phyloP scores from a whole-genome alignment of 1,139 yeast species.

The Geotrichum restrictum region DNA sequence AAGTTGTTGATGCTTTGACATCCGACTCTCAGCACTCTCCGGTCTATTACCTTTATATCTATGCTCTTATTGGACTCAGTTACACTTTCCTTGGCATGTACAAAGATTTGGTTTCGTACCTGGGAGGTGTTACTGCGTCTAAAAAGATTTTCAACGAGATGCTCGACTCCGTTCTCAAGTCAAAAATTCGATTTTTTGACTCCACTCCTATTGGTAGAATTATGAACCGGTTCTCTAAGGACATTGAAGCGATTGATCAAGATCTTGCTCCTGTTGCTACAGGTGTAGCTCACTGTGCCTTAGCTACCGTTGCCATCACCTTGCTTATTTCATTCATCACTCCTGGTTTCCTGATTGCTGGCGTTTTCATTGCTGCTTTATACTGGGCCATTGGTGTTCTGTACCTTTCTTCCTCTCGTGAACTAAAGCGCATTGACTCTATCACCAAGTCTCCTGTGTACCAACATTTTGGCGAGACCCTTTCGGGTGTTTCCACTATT shows the following conservation, averaged over 20 bases:
- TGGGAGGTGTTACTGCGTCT: slow-evolving; percentile 77
- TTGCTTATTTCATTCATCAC: slow-evolving; percentile 74
- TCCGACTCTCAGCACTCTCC: slow-evolving; percentile 41
- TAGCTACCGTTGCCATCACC: slow-evolving; percentile 67
- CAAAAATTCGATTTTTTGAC: slow-evolving; percentile 86
- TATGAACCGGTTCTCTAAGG: slow-evolving; percentile 95
- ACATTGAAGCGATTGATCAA: slow-evolving; percentile 89
- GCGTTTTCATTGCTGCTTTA: slow-evolving; percentile 57
- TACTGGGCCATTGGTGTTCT: slow-evolving; percentile 72
- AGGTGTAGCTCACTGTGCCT: slow-evolving; percentile 63
- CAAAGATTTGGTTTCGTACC: slow-evolving; percentile 58
- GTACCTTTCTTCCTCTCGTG: slow-evolving; percentile 81
- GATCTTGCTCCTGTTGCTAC: slow-evolving; percentile 79
- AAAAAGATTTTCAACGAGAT: slow-evolving; percentile 66
- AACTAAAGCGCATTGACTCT: slow-evolving; percentile 84
- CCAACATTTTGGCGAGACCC: slow-evolving; percentile 91
- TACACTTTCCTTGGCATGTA: slow-evolving; percentile 54
- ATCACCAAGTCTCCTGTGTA: slow-evolving; percentile 91
- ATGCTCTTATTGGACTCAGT: slow-evolving; percentile 65
- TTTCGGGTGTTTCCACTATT: slow-evolving; percentile 87
- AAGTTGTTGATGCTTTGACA: not conserved
- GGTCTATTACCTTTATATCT: slow-evolving; percentile 61
- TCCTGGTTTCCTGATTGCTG: slow-evolving; percentile 78
- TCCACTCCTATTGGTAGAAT: slow-evolving; percentile 95
- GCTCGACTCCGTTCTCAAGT: slow-evolving; percentile 62